These are phyloP conservation scores for Pichia sp. DNA, from an alignment of 1,139 yeast genomes.

Conservation along the genomic window DNA sequence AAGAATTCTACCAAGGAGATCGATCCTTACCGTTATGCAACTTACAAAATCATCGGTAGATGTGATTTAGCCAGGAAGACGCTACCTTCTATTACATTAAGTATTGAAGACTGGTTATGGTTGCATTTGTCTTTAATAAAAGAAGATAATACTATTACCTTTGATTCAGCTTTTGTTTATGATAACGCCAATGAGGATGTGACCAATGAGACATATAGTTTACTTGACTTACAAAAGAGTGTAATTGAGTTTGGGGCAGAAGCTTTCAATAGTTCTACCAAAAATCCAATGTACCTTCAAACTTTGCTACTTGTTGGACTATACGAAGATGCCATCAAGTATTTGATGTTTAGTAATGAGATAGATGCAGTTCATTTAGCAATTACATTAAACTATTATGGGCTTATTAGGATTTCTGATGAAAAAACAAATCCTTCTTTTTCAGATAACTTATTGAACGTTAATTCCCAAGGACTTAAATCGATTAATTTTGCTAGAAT, in stretches of 20 bases:
- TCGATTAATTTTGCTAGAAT: conserved; percentile 56
- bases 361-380: conserved; percentile 89
- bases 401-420: conserved; percentile 52
- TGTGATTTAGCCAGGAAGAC: conserved; percentile 76
- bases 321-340: conserved; percentile 76
- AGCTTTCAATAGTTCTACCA: conserved; percentile 61
- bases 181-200: conserved; percentile 32
- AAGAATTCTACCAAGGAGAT: conserved; percentile 56
- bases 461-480: conserved; percentile 36
- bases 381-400: conserved; percentile 73
- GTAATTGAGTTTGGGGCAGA: conserved; percentile 70
- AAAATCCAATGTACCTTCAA: conserved; percentile 73
- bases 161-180: conserved; percentile 23
- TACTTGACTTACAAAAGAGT: conserved; percentile 69
- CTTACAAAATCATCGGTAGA: conserved; percentile 87
- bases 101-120: conserved; percentile 98
- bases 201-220: conserved; percentile 62
- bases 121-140: conserved; percentile 74
- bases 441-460: conserved; percentile 32
- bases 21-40: conserved; percentile 88
- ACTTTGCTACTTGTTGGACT: conserved; percentile 72
- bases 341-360: conserved; percentile 63
- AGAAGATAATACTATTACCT: conserved; percentile 42
- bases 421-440: conserved; percentile 16
- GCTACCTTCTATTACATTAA: conserved; percentile 71